Base-by-base conservation (phyloP, 2,329 filamentous ascomycete species). In the Fusarium caatingaense region DNA sequence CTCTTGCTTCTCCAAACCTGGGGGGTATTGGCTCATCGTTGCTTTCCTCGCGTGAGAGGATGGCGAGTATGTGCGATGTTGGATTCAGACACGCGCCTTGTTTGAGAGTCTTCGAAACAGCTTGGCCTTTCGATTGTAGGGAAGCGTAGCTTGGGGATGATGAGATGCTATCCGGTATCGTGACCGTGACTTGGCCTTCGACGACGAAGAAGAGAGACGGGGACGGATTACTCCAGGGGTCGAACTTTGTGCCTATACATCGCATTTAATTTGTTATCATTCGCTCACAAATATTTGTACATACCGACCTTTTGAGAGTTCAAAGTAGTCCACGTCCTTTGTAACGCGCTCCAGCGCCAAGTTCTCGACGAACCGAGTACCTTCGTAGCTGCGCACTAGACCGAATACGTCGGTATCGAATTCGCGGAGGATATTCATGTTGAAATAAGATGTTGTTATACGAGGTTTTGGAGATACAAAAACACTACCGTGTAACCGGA, bases 231-330 rank as follows among this genome's bases (percentile, higher is more conserved):
- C 48, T 50, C 48, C 48, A 50, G n/a, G 48, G 48, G 6, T 50
- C 30, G 8, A 50, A 50, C 8, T 37, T 50, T 20, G 48, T 50
- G 21, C 15, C 48, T 50, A 2, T 10, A 15, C 9, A 7, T 16
- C 3, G 8, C 13, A 10, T 3, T 3, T 0, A 8, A 5, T 50
- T 8, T 37, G 30, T 3, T 16, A 20, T 10, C 16, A 15, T 21
- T 13, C 42, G 7, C 7, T 9, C 11, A 10, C 10, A 10, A 6
- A 9, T 0, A 15, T 3, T 3, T 7, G 9, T 18, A 11, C 5
- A 37, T n/a, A 5, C 3, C 12, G 5, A 37, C 30, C 15, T 27
- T 37, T 50, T 9, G 21, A 25, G 4, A 50, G 32, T 2, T 50
- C 48, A 5, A 37, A 50, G 8, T 50, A 25, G 16, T 50, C 48